Evolutionary conservation across 345 rosid genomes (phyloP).

Genomic region (Bruguiera sexangula): DNA sequence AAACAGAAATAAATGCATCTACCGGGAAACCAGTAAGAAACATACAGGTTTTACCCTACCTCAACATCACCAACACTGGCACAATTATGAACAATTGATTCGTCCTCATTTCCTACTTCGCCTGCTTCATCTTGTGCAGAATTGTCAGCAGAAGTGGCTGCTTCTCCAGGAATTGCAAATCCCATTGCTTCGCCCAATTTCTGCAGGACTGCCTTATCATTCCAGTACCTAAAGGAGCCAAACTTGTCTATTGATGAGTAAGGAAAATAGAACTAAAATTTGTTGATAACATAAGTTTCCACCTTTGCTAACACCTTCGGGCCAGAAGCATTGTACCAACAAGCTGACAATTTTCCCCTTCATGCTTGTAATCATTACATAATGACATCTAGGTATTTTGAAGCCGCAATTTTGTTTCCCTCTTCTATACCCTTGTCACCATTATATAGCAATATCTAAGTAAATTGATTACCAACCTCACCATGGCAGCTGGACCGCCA

Average conservation of each 20-base stretch:
- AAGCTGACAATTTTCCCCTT: background rate
- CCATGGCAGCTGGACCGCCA: conserved; percentile 94
- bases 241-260: conserved; percentile 8
- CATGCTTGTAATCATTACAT: too few relatives aligned
- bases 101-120: conserved; percentile 78
- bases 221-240: conserved; percentile 71
- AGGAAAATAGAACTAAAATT: background rate
- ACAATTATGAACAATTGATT: conserved; percentile 80
- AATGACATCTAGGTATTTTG: too few relatives aligned
- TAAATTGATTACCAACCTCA: conserved; percentile 56
- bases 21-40: background rate
- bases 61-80: conserved; percentile 97
- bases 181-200: conserved; percentile 99
- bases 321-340: background rate
- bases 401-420: too few relatives aligned
- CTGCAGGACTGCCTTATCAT: conserved; percentile 80
- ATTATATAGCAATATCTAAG: background rate
- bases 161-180: conserved; percentile 63
- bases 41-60: conserved; percentile 38
- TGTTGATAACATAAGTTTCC: background rate
- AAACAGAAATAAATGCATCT: background rate
- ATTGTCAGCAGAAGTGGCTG: conserved; percentile 55
- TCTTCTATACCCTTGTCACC: background rate
- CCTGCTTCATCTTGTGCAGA: conserved; percentile 56
- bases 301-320: background rate